Base-by-base conservation (phyloP, 2,329 filamentous ascomycete genomes). In the Intubia oerlemansii region DNA sequence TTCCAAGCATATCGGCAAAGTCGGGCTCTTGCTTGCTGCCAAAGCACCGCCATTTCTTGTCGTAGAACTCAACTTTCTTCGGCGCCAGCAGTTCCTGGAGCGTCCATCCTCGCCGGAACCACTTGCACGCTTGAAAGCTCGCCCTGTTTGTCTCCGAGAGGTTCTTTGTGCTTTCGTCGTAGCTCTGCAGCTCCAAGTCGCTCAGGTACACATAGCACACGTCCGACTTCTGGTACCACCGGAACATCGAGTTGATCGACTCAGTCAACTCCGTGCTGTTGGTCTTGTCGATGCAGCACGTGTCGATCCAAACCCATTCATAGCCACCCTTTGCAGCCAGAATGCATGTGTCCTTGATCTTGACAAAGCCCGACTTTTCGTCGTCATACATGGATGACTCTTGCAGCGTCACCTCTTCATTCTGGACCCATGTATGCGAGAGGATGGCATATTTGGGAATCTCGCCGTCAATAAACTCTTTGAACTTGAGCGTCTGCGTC, bases 401-500 rank as follows among this genome's bases (percentile, higher is more conserved):
- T 21, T 37, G 28, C 24, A 41, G 37, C 2, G 32, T 32, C 19
- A 40, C 36, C 22, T 41, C 40, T n/a, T n/a, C n/a, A 8, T 34
- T 32, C 10, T 36, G 28, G 2, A 26, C 25, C 35, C 36, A 39
- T 2, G 36, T 39, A 30, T 39, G 38, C 14, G 36, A 38, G 10
- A 39, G 32, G 24, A 38, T 38, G 10, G 36, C 36, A 25, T 38
- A 38, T n/a, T n/a, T n/a, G n/a, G n/a, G n/a, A n/a, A n/a, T n/a
- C n/a, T n/a, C n/a, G n/a, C n/a, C n/a, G n/a, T n/a, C n/a, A n/a
- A n/a, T n/a, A n/a, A n/a, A n/a, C n/a, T n/a, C n/a, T n/a, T n/a
- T n/a, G 36, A 38, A 38, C 39, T 34, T 24, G 19, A 26, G 29
- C 25, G 16, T 20, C 17, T 12, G 24, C 17, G 21, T 17, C 25